A percentile compares a stretch with the other conserved stretches of the same genome.
Conservation (phyloP, 208 protist genomes). For the Balamuthia mandrillaris region DNA sequence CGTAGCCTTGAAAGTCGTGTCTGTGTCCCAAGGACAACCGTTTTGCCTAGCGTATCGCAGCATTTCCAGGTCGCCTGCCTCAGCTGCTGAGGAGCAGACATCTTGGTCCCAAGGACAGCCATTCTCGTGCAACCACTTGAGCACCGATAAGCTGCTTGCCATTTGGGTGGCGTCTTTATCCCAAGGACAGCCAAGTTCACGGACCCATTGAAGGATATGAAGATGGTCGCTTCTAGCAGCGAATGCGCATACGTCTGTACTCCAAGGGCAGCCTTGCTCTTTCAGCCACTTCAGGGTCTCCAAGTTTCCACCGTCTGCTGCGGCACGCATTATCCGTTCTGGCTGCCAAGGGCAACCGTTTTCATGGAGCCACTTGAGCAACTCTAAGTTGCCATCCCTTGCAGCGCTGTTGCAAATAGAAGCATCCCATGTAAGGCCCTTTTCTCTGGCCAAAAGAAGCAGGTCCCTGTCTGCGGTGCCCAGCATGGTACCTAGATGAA, state of each 20-base stretch:
- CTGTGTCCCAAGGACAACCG: constrained; percentile 2
- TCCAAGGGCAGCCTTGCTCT: background rate
- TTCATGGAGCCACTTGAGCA: background rate
- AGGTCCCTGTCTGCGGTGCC: too few relatives aligned
- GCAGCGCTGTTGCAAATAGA: background rate
- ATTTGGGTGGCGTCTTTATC: background rate
- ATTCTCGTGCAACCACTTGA: background rate
- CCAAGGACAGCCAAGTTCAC: background rate
- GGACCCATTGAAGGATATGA: background rate
- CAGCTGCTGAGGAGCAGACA: background rate
- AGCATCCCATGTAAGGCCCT: background rate
- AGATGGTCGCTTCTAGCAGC: background rate
- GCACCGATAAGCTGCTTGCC: background rate
- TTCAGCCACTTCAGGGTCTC: background rate
- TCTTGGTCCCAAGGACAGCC: background rate
- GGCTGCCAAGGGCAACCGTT: background rate
- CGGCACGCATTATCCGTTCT: background rate
- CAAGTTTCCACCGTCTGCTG: background rate
- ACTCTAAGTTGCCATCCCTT: background rate
- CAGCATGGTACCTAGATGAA: too few relatives aligned
- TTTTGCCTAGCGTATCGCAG: background rate
- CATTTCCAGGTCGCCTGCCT: background rate
- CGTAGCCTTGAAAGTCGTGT: background rate
- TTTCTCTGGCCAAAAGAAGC: too few relatives aligned
- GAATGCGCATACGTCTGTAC: too few relatives aligned